Evolutionary conservation across 345 rosid genomes (phyloP).

Genomic region (Eucalyptus regnans): DNA sequence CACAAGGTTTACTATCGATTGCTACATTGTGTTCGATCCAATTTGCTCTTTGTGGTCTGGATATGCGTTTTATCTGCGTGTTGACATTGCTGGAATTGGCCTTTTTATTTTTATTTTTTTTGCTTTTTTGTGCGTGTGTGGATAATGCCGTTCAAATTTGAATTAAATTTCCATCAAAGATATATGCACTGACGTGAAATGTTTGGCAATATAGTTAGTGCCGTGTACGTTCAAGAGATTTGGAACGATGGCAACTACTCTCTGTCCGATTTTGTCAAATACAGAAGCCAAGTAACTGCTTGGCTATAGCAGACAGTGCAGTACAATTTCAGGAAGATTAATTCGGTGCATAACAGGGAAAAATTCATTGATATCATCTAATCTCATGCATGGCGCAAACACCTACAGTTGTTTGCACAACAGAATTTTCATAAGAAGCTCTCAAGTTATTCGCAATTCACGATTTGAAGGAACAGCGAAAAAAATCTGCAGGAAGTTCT

Average conservation of each 20-base stretch:
- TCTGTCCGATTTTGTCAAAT: neutral
- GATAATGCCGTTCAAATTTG: neutral
- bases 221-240: neutral
- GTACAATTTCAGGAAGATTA: slow-evolving; percentile 57
- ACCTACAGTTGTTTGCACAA: slow-evolving; percentile 62
- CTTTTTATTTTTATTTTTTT: neutral
- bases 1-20: neutral
- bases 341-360: slow-evolving; percentile 61
- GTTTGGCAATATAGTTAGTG: neutral
- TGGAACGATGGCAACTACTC: neutral
- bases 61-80: neutral
- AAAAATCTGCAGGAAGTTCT: no score
- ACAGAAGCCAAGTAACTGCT: neutral
- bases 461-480: no score
- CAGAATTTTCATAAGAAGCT: slow-evolving; percentile 55
- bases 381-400: slow-evolving; percentile 65
- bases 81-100: neutral
- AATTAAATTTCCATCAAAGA: neutral
- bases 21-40: neutral
- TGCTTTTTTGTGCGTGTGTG: neutral
- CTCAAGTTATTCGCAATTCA: slow-evolving; percentile 4
- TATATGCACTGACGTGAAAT: neutral
- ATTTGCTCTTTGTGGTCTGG: neutral
- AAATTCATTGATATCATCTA: slow-evolving; percentile 48
- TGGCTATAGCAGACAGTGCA: slow-evolving; percentile 33